Conservation (phyloP, 2,329 filamentous ascomycete species). For the Coniochaeta hoffmannii region DNA sequence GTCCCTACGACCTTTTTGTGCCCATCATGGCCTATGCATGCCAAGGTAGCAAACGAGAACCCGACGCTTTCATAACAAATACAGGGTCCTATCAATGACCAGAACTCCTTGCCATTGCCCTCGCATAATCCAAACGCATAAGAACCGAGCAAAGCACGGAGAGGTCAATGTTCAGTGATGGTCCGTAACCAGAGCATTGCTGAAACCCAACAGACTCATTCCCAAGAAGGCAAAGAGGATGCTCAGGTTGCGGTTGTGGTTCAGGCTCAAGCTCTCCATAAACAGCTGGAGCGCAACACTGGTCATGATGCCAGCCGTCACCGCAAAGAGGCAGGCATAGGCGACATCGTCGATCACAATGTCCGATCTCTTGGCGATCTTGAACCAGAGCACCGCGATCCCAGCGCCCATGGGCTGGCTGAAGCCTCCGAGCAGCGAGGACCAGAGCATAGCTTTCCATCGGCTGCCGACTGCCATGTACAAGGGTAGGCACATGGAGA, state of each 20-base stretch:
- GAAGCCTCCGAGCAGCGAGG: constrained; percentile 74
- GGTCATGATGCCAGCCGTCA: constrained; percentile 91
- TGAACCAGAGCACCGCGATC: constrained; percentile 81
- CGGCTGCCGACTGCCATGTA: constrained; percentile 85
- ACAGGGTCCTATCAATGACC: background rate
- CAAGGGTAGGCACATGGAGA: constrained; percentile 84
- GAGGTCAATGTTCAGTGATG: constrained; percentile 26
- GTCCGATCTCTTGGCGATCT: constrained; percentile 49
- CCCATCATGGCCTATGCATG: too few relatives aligned
- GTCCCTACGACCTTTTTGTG: too few relatives aligned
- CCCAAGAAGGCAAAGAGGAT: constrained; percentile 76
- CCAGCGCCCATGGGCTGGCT: constrained; percentile 82
- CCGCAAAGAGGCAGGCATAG: constrained; percentile 78
- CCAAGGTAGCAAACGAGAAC: too few relatives aligned
- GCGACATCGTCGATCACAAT: constrained; percentile 45
- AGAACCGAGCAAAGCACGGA: background rate
- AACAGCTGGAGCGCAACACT: constrained; percentile 87
- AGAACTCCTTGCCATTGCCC: background rate
- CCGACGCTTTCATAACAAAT: too few relatives aligned
- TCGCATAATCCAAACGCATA: too few relatives aligned
- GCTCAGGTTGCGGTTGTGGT: constrained; percentile 70
- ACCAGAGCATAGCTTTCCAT: constrained; percentile 75
- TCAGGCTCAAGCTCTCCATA: constrained; percentile 75
- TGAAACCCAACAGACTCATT: constrained; percentile 81
- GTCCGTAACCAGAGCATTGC: constrained; percentile 70